These are phyloP conservation scores for Thelephora ganbajun DNA, from an alignment of 768 basidiomycete genomes.

Conservation along the genomic window DNA sequence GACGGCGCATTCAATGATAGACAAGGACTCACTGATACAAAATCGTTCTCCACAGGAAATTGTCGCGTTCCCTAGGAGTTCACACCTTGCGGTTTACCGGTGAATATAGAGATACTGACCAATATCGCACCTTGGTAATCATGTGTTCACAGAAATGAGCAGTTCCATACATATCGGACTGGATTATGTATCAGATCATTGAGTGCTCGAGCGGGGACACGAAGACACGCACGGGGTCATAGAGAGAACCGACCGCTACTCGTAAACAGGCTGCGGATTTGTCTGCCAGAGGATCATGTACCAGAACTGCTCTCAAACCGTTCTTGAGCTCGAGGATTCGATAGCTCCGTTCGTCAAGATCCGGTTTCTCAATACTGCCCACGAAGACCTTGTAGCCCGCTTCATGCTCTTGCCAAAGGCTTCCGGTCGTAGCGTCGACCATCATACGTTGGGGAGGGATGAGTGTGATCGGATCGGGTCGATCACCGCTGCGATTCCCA, in stretches of 20 bases:
- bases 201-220: neutral
- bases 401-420: no score
- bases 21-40: constrained; percentile 18
- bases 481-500: no score
- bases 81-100: neutral
- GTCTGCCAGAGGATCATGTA: constrained; percentile 34
- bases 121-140: constrained; percentile 24
- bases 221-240: constrained; percentile 26
- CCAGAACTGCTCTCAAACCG: constrained; percentile 34
- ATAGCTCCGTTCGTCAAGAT: constrained; percentile 25
- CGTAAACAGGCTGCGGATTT: constrained; percentile 37
- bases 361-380: constrained; percentile 17
- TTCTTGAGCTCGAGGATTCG: constrained; percentile 31
- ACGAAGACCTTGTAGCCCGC: constrained; percentile 14
- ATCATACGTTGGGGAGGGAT: no score
- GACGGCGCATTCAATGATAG: neutral
- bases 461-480: no score
- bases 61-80: constrained; percentile 14
- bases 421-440: no score
- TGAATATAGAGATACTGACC: neutral
- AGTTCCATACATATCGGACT: constrained; percentile 25
- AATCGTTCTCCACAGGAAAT: constrained; percentile 35
- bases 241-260: constrained; percentile 35
- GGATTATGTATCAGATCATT: neutral
- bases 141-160: constrained; percentile 40